phyloP scores from a whole-genome alignment of 371 early-diverging fungal genomes.

The Cokeromyces recurvatus region DNA sequence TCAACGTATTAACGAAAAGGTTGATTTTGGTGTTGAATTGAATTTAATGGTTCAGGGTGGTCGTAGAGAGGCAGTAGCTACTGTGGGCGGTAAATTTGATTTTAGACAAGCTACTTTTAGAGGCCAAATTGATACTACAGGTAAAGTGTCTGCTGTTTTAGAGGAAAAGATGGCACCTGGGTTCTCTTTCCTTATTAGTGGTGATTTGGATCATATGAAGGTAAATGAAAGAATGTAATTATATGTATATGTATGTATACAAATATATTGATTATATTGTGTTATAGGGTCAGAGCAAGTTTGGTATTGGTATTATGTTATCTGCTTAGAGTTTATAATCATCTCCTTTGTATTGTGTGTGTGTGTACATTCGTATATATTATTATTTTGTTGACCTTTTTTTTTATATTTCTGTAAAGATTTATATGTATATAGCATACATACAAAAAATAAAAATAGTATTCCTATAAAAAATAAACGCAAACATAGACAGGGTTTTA shows the following conservation, averaged over 20 bases:
- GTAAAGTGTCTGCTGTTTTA: conserved; percentile 80
- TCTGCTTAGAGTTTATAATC: conserved; percentile 77
- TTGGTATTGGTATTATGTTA: conserved; percentile 77
- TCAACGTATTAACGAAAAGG: conserved; percentile 87
- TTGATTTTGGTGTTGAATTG: conserved; percentile 91
- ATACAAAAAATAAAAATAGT: too few species aligned
- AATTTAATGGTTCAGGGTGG: conserved; percentile 76
- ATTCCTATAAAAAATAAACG: too few species aligned
- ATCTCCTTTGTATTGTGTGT: too few species aligned
- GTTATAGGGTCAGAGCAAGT: conserved; percentile 70
- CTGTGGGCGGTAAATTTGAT: conserved; percentile 95
- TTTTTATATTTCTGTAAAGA: too few species aligned
- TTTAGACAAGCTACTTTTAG: conserved; percentile 89
- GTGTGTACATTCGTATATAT: too few species aligned
- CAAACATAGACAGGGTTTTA: too few species aligned
- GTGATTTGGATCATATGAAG: conserved; percentile 95
- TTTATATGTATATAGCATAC: too few species aligned
- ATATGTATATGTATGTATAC: too few species aligned
- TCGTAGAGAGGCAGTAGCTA: conserved; percentile 87
- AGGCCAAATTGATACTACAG: conserved; percentile 86
- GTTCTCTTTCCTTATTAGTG: conserved; percentile 85
- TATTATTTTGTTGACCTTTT: too few species aligned
- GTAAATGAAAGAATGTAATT: conserved; percentile 28
- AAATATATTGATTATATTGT: background rate
- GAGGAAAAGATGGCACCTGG: conserved; percentile 96